Evolutionary conservation across 768 basidiomycete species (phyloP), one percentile per base, ranked within the genome.

Genomic region (Suillus decipiens): DNA sequence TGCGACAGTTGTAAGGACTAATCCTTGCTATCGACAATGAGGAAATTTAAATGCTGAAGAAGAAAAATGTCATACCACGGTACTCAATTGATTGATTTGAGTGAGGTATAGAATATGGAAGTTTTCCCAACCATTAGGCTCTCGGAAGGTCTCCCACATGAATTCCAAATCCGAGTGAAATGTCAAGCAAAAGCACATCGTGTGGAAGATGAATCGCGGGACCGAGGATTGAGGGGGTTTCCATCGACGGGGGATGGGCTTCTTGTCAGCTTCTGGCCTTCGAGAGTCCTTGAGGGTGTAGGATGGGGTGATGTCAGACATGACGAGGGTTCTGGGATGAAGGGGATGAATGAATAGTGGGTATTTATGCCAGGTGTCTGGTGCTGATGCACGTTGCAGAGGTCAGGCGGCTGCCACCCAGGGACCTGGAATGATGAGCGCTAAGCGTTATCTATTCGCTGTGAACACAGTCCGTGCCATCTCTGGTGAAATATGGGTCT

Each of bases 121-220:
- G 36, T n/a, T 24, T 36, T 55, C 54, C 54, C 54, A 55, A 9
- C 54, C 54, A 14, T 55, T 10, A 22, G 36, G 54, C 8, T 55
- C n/a, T 37, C 14, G n/a, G 54, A 55, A 55, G 34, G 37, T 37
- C 22, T 55, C 54, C 54, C 54, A 55, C 54, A 55, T 55, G 54
- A 55, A 55, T 24, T 55, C 15, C 22, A 55, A 17, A 37, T 22
- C 2, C 6, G 22, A 22, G 33, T 55, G 54, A 37, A 55, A 37
- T 15, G 54, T 37, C 22, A 55, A 24, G 54, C 54, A 37, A 22
- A 37, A 55, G 54, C 54, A 55, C n/a, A 17, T 37, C 4, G 14
- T 15, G 54, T 2, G 54, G 54, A 55, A 55, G 14, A 55, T 37
- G 14, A 55, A 22, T 24, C 36, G n/a, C 22, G 54, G 54, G 54